phyloP scores from a whole-genome alignment of 2,329 filamentous ascomycete genomes.

The Incumbomyces lentus region DNA sequence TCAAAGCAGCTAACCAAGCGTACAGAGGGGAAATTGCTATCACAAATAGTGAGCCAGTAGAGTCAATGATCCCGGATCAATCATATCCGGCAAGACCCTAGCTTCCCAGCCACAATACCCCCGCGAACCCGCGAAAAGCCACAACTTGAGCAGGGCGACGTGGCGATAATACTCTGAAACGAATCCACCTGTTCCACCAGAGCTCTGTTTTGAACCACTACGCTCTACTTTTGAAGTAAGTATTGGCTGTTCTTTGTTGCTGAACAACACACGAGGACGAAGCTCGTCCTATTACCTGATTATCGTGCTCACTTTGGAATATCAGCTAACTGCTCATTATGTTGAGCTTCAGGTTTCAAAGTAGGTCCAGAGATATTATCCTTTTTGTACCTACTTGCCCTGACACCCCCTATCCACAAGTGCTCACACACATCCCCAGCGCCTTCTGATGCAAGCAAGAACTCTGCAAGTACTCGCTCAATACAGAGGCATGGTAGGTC shows the following conservation, averaged over 20 bases:
- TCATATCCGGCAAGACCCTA: no score
- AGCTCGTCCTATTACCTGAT: no score
- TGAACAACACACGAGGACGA: no score
- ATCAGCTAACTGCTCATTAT: no score
- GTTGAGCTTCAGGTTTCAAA: conserved; percentile 1
- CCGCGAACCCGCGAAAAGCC: not conserved
- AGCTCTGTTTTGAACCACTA: conserved; percentile 11
- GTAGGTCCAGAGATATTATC: not conserved
- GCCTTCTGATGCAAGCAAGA: conserved; percentile 4
- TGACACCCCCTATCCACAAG: conserved; percentile 5
- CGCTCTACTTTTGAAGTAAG: not conserved
- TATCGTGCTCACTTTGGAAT: no score
- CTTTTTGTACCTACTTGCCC: conserved; percentile 9
- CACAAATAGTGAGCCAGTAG: no score
- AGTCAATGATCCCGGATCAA: no score
- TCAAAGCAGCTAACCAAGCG: no score
- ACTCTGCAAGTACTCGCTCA: not conserved
- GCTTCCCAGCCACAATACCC: conserved; percentile 4
- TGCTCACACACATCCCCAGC: conserved; percentile 2
- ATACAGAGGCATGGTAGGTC: not conserved
- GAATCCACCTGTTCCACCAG: conserved; percentile 7
- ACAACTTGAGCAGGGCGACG: not conserved
- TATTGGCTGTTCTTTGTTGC: conserved; percentile 10
- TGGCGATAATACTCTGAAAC: conserved; percentile 13
- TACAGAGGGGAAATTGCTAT: no score